Evolutionary conservation across 2,329 filamentous ascomycete species (phyloP).

Genomic region (Ceratocystis variospora): DNA sequence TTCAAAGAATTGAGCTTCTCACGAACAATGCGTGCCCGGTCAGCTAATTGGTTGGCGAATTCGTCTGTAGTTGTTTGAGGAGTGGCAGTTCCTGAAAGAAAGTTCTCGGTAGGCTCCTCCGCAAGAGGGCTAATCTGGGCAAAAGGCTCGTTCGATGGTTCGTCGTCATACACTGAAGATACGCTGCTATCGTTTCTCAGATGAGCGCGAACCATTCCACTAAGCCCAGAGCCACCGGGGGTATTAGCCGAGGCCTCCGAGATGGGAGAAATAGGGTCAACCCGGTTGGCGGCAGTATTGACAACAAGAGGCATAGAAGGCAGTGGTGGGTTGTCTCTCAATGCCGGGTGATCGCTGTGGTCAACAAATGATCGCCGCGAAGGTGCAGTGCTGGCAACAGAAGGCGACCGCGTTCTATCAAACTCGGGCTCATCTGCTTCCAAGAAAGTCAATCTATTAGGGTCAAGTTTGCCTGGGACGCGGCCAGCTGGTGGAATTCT

Average conservation of each 20-base stretch:
- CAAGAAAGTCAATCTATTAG: conserved; percentile 30
- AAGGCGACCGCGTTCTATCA: conserved; percentile 21
- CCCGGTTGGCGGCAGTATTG: conserved; percentile 48
- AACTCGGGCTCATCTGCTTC: conserved; percentile 31
- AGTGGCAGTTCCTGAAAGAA: neutral
- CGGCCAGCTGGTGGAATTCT: conserved; percentile 6
- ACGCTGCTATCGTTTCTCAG: conserved; percentile 65
- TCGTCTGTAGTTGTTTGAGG: conserved; percentile 35
- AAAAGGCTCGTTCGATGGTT: conserved; percentile 27
- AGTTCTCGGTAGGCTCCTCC: conserved; percentile 26
- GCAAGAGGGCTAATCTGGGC: conserved; percentile 26
- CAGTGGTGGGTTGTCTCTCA: conserved; percentile 7
- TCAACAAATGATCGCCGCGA: conserved; percentile 15
- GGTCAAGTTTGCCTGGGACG: conserved; percentile 16
- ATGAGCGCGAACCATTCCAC: conserved; percentile 72
- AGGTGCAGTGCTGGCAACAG: conserved; percentile 16
- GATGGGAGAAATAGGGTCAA: conserved; percentile 55
- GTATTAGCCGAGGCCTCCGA: conserved; percentile 12
- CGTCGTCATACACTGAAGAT: conserved; percentile 59
- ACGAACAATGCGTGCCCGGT: conserved; percentile 55
- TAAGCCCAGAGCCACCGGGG: conserved; percentile 43
- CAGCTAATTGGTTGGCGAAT: conserved; percentile 59
- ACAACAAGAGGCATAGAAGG: conserved; percentile 5
- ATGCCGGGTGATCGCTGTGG: conserved; percentile 17
- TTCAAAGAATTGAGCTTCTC: conserved; percentile 54